Conservation (phyloP, 2,329 filamentous ascomycete genomes). For the Fonsecaea monophora region DNA sequence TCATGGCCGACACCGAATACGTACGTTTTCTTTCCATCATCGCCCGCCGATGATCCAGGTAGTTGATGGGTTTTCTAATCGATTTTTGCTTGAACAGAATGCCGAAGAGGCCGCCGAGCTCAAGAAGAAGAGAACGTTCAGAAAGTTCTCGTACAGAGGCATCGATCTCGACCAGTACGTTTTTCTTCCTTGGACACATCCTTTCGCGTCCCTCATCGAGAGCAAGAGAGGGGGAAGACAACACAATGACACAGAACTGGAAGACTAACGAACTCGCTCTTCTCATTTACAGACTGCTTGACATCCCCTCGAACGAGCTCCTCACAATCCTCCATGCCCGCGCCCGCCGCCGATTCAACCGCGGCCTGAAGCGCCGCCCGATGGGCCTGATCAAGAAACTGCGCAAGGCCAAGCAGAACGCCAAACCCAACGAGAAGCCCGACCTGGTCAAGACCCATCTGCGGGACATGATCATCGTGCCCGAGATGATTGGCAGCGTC, state of each 20-base stretch:
- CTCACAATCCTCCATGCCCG: slow-evolving; percentile 99
- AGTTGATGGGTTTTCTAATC: slow-evolving; percentile 30
- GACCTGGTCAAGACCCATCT: slow-evolving; percentile 99
- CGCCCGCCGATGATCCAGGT: background rate
- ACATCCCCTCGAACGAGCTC: slow-evolving; percentile 97
- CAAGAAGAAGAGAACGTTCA: slow-evolving; percentile 99
- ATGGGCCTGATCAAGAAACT: slow-evolving; percentile 99
- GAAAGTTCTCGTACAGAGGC: slow-evolving; percentile 99
- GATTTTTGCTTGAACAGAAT: slow-evolving; percentile 66
- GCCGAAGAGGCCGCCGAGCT: slow-evolving; percentile 98
- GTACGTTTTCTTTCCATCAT: slow-evolving; percentile 62
- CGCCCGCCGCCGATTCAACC: slow-evolving; percentile 98
- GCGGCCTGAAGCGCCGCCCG: slow-evolving; percentile 98
- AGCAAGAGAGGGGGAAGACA: slow-evolving; percentile 14
- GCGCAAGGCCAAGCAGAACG: slow-evolving; percentile 98
- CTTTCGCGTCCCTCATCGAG: slow-evolving; percentile 13
- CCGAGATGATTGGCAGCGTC: slow-evolving; percentile 99
- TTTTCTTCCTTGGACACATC: slow-evolving; percentile 27
- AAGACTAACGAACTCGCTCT: slow-evolving; percentile 40
- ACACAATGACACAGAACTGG: background rate
- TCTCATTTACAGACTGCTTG: slow-evolving; percentile 76
- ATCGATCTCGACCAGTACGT: slow-evolving; percentile 99
- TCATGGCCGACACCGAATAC: slow-evolving; percentile 89
- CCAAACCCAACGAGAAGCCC: slow-evolving; percentile 99
- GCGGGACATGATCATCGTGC: slow-evolving; percentile 99